Evolutionary conservation across 169 alveolate species (phyloP).

Genomic region (Eimeria praecox): DNA sequence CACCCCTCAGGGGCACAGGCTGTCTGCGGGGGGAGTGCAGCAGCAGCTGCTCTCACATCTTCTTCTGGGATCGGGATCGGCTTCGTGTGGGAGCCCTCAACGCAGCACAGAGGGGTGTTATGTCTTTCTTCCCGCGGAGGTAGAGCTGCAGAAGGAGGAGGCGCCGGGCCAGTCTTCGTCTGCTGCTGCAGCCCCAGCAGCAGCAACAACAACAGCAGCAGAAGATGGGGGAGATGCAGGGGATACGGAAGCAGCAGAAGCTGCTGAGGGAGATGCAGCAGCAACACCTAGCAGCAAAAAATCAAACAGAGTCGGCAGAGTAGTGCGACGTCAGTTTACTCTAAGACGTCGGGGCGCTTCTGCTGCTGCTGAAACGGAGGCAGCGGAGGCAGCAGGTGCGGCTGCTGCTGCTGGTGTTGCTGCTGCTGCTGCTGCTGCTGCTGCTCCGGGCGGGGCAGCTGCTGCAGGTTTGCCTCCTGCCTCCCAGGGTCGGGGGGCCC

Average conservation of each 20-base stretch:
- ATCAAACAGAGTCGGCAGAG: not conserved
- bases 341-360: conserved; percentile 16
- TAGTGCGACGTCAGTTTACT: conserved; percentile 31
- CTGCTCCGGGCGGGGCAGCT: conserved; percentile 44
- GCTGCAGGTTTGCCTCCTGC: conserved; percentile 3
- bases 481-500: conserved; percentile 33
- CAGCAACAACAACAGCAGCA: conserved; percentile 3
- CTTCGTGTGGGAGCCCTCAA: not conserved
- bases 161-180: conserved; percentile 26
- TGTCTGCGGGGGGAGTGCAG: not conserved
- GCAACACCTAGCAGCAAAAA: conserved; percentile 52
- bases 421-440: not conserved
- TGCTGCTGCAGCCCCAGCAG: conserved; percentile 30
- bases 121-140: conserved; percentile 26
- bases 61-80: conserved; percentile 26
- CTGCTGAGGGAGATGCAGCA: conserved; percentile 38
- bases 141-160: conserved; percentile 12
- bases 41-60: conserved; percentile 28
- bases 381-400: conserved; percentile 8
- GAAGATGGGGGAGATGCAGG: conserved; percentile 20
- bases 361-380: not conserved
- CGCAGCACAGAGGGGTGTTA: not conserved
- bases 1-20: not conserved
- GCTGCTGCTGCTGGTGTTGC: not conserved
- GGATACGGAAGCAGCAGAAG: conserved; percentile 2